Conservation (phyloP, 768 basidiomycete genomes). For the Psilocybe tampanensis region DNA sequence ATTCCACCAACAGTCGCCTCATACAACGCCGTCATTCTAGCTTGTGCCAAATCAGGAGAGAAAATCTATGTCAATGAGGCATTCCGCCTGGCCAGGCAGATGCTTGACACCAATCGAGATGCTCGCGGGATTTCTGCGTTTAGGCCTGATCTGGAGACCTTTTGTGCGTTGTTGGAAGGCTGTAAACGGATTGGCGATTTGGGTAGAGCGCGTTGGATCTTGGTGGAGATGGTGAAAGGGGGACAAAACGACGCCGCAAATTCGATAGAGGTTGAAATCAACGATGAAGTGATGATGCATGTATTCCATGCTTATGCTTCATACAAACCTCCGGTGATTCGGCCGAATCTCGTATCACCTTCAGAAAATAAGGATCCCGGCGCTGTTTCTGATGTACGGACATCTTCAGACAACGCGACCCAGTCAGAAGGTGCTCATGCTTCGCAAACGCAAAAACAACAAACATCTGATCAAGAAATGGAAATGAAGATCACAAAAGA, state of each 20-base stretch:
- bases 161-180: constrained; percentile 86
- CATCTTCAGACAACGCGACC: not conserved
- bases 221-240: constrained; percentile 76
- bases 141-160: constrained; percentile 67
- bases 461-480: not conserved
- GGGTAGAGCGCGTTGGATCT: constrained; percentile 81
- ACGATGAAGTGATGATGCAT: constrained; percentile 78
- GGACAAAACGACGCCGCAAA: constrained; percentile 22
- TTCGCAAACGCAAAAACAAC: not conserved
- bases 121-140: constrained; percentile 58
- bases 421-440: not conserved
- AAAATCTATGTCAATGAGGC: constrained; percentile 76
- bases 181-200: constrained; percentile 88
- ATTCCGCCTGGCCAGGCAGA: constrained; percentile 82
- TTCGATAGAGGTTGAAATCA: constrained; percentile 35
- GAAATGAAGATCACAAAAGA: constrained; percentile 5
- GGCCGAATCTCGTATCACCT: constrained; percentile 48
- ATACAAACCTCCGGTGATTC: constrained; percentile 71
- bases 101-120: constrained; percentile 79
- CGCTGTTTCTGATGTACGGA: not conserved
- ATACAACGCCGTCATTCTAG: constrained; percentile 83
- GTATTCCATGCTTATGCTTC: constrained; percentile 88
- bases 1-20: constrained; percentile 66
- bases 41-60: constrained; percentile 70
- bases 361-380: constrained; percentile 19